Conservation (phyloP, 176 grass and related monocot genomes). For the Cymbopogon citratus region DNA sequence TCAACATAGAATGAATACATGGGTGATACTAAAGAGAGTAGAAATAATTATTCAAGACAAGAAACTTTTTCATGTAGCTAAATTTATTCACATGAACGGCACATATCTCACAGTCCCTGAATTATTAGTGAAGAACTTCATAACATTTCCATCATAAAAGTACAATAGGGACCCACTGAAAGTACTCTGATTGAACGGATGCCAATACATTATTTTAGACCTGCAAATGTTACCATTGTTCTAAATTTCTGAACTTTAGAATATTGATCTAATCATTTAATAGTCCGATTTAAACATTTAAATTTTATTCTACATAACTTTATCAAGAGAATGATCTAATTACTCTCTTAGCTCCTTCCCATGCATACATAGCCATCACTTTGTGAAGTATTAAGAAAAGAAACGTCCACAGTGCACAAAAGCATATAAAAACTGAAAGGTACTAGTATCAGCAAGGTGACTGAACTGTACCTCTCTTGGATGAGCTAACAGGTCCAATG, state of each 20-base stretch:
- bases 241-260: neutral
- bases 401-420: neutral
- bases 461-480: neutral
- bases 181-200: neutral
- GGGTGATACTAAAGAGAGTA: neutral
- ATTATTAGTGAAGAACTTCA: neutral
- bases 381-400: neutral
- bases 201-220: neutral
- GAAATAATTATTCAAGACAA: neutral
- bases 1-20: neutral
- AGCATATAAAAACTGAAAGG: neutral
- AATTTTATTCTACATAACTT: neutral
- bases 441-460: neutral
- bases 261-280: neutral
- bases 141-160: neutral
- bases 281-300: neutral
- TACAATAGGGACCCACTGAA: neutral
- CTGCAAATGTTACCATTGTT: neutral
- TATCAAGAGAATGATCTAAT: neutral
- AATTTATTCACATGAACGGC: neutral
- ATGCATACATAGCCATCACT: too few species aligned
- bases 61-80: neutral
- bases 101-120: neutral
- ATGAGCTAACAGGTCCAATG: constrained; percentile 3
- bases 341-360: too few species aligned